phyloP scores from a whole-genome alignment of 805 yeast genomes.

The Wickerhamiella siamensis region DNA sequence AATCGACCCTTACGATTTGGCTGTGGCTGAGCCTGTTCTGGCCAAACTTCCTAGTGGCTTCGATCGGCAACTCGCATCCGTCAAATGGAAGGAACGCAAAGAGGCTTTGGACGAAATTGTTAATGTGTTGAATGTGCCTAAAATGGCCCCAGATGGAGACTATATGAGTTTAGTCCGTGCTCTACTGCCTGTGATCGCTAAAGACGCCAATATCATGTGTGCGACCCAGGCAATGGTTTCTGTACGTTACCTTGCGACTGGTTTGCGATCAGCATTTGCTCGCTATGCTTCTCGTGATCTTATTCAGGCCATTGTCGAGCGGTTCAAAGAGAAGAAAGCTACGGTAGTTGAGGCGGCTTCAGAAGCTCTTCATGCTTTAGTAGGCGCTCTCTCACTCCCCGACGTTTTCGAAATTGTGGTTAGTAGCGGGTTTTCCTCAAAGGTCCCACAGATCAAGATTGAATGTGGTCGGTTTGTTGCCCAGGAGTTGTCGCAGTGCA shows the following conservation, averaged over 20 bases:
- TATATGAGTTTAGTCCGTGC: slow-evolving; percentile 47
- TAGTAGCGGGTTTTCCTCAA: slow-evolving; percentile 49
- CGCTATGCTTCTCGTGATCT: slow-evolving; percentile 36
- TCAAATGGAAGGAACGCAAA: slow-evolving; percentile 86
- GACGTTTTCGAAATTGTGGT: slow-evolving; percentile 23
- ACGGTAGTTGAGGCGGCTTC: slow-evolving; percentile 60
- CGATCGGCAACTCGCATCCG: slow-evolving; percentile 36
- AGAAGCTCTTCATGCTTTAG: slow-evolving; percentile 44
- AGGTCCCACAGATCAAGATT: slow-evolving; percentile 69
- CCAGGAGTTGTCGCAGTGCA: slow-evolving; percentile 43
- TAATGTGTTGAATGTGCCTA: slow-evolving; percentile 31
- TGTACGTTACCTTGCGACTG: slow-evolving; percentile 45
- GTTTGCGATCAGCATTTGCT: slow-evolving; percentile 39
- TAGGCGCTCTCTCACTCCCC: not conserved
- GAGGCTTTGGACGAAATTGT: slow-evolving; percentile 57
- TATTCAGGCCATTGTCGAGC: slow-evolving; percentile 52
- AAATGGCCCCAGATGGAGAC: slow-evolving; percentile 44
- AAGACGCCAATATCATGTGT: slow-evolving; percentile 81
- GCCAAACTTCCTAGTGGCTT: slow-evolving; percentile 54
- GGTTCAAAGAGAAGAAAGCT: slow-evolving; percentile 79
- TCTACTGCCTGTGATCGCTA: slow-evolving; percentile 50
- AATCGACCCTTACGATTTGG: slow-evolving; percentile 45
- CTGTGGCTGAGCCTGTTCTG: slow-evolving; percentile 55
- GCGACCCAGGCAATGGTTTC: slow-evolving; percentile 66
- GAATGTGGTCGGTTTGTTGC: slow-evolving; percentile 53